These are phyloP conservation scores for Tulasnella sp. DNA, from an alignment of 768 basidiomycete genomes.

Conservation along the genomic window DNA sequence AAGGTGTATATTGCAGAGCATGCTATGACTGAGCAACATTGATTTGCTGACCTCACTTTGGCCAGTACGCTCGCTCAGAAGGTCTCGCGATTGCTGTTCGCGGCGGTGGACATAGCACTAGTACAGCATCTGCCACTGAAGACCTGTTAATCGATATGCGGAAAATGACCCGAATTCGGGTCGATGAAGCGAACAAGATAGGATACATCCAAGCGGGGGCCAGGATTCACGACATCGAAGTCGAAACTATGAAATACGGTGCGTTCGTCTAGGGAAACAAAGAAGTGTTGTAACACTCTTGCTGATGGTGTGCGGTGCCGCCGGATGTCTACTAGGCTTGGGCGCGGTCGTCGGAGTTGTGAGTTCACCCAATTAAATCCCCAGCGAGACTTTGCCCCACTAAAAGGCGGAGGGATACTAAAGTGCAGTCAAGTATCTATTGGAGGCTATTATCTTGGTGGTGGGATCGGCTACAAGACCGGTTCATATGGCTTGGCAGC, in stretches of 20 bases:
- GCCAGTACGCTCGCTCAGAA: conserved; percentile 10
- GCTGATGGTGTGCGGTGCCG: neutral
- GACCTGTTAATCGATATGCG: conserved; percentile 27
- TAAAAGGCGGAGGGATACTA: neutral
- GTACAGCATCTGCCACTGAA: conserved; percentile 22
- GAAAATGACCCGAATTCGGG: conserved; percentile 14
- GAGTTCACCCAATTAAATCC: neutral
- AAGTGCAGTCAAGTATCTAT: conserved; percentile 4
- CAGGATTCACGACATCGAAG: neutral
- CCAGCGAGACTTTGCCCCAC: neutral
- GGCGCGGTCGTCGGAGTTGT: neutral
- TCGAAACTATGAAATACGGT: conserved; percentile 20
- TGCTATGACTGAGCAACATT: too few species aligned
- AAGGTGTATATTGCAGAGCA: too few species aligned
- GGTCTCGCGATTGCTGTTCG: neutral
- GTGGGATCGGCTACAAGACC: conserved; percentile 4
- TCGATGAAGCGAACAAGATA: conserved; percentile 17
- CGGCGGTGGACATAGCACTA: conserved; percentile 26
- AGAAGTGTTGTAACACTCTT: neutral
- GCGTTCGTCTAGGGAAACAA: neutral
- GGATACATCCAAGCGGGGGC: conserved; percentile 26
- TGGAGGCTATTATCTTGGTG: neutral
- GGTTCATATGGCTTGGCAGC: conserved; percentile 18
- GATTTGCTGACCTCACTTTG: too few species aligned
- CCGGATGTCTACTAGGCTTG: conserved; percentile 7